Evolutionary conservation across 1,284 basidiomycete genomes (phyloP).

Genomic region (Fistulinella cinereoalba): DNA sequence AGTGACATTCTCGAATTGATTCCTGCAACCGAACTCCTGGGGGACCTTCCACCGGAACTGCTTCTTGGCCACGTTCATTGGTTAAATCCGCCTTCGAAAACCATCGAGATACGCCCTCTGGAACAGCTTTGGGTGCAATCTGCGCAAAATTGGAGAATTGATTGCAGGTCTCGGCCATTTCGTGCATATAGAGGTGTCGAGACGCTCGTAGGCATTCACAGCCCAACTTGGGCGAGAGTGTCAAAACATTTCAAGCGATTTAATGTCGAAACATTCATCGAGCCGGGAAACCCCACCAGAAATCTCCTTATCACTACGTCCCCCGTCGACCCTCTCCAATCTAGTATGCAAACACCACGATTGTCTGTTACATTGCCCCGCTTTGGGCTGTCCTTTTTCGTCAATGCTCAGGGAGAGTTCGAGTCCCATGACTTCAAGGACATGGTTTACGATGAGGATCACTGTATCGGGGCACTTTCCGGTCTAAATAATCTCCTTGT

Average conservation of each 20-base stretch:
- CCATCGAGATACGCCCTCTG: constrained; percentile 25
- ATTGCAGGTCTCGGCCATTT: not conserved
- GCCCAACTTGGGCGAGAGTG: not conserved
- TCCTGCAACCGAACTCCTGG: constrained; percentile 30
- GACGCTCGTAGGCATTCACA: not conserved
- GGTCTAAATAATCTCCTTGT: constrained; percentile 38
- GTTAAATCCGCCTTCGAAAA: constrained; percentile 29
- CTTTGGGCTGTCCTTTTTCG: not conserved
- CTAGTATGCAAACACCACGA: not conserved
- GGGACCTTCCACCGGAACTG: constrained; percentile 39
- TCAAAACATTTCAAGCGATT: not conserved
- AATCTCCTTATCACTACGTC: not conserved
- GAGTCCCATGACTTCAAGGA: not conserved
- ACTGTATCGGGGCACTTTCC: constrained; percentile 13
- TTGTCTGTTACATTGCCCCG: not conserved
- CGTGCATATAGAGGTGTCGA: not conserved
- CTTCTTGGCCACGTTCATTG: constrained; percentile 37
- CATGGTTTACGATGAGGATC: not conserved
- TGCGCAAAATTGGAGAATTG: not conserved
- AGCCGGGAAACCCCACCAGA: not conserved
- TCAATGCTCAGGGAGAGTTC: not conserved
- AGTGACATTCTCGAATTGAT: constrained; percentile 34
- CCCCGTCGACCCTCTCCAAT: not conserved
- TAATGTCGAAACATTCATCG: not conserved
- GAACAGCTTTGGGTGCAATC: constrained; percentile 21